phyloP scores from a whole-genome alignment of 176 grass and related monocot species.

The Olyra latifolia region DNA sequence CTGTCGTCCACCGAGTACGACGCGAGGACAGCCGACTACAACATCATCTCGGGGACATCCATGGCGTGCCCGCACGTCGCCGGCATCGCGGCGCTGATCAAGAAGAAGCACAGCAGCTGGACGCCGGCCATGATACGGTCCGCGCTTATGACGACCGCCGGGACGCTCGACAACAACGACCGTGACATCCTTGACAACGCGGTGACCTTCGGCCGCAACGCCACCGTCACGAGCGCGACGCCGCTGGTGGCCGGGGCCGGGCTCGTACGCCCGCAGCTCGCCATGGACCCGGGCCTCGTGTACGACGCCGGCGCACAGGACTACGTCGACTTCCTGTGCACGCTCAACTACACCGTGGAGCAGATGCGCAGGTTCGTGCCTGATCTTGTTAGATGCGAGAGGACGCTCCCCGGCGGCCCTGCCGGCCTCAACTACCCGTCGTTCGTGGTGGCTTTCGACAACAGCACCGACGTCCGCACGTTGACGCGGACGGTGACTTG shows the following conservation, averaged over 20 bases:
- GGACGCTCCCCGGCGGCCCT: neutral
- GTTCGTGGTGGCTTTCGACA: conserved; percentile 32
- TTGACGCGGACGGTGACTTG: conserved; percentile 30
- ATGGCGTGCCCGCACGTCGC: conserved; percentile 63
- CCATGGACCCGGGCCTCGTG: conserved; percentile 28
- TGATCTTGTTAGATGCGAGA: neutral
- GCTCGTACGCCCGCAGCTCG: conserved; percentile 30
- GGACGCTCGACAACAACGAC: conserved; percentile 37
- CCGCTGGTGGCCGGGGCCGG: conserved; percentile 5
- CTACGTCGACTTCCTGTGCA: conserved; percentile 42
- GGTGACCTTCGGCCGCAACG: neutral
- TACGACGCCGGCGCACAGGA: conserved; percentile 39
- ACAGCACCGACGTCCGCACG: neutral
- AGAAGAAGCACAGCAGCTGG: conserved; percentile 13
- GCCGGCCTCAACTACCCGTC: conserved; percentile 48
- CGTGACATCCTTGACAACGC: conserved; percentile 28
- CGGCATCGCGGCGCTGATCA: conserved; percentile 49
- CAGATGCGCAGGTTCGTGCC: conserved; percentile 26
- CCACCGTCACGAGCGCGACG: neutral
- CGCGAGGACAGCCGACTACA: conserved; percentile 31
- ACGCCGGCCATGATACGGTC: conserved; percentile 51
- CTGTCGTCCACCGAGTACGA: conserved; percentile 1
- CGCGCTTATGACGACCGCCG: conserved; percentile 59
- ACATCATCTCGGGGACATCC: conserved; percentile 62
- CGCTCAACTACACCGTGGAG: conserved; percentile 43